These are phyloP conservation scores for Epichloe gansuensis DNA, from an alignment of 2,329 filamentous ascomycete species.

Conservation along the genomic window DNA sequence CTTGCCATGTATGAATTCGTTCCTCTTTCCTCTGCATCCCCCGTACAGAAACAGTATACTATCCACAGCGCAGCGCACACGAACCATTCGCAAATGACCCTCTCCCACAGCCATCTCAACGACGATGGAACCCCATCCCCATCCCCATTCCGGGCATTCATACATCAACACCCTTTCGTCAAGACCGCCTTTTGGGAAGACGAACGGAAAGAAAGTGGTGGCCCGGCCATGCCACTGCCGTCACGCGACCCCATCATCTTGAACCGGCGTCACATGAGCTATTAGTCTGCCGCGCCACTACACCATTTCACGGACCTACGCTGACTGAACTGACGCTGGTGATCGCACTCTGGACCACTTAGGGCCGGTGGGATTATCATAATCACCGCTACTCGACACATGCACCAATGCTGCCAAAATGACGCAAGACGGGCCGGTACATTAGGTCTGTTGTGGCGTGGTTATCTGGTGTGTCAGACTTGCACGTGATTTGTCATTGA, in stretches of 20 bases:
- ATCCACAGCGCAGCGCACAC: no score
- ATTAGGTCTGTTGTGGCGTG: background rate
- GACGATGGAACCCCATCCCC: no score
- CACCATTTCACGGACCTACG: background rate
- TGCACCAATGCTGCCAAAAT: background rate
- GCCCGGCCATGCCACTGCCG: background rate
- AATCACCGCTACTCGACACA: background rate
- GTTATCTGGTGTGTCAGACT: background rate
- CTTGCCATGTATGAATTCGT: background rate
- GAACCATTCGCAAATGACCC: no score
- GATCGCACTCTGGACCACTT: background rate
- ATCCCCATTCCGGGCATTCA: no score
- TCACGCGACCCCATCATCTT: constrained; percentile 10
- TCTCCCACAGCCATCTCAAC: no score
- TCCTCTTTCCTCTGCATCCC: background rate
- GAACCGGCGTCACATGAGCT: constrained; percentile 7
- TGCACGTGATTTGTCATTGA: background rate
- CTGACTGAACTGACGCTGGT: background rate
- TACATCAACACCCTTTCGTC: no score
- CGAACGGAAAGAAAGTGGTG: background rate
- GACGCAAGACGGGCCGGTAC: background rate
- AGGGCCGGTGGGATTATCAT: background rate
- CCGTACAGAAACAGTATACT: no score
- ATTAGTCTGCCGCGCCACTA: background rate
- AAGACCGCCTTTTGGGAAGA: background rate